phyloP scores from a whole-genome alignment of 2,329 filamentous ascomycete species.

The Cordyceps cateniannulata region DNA sequence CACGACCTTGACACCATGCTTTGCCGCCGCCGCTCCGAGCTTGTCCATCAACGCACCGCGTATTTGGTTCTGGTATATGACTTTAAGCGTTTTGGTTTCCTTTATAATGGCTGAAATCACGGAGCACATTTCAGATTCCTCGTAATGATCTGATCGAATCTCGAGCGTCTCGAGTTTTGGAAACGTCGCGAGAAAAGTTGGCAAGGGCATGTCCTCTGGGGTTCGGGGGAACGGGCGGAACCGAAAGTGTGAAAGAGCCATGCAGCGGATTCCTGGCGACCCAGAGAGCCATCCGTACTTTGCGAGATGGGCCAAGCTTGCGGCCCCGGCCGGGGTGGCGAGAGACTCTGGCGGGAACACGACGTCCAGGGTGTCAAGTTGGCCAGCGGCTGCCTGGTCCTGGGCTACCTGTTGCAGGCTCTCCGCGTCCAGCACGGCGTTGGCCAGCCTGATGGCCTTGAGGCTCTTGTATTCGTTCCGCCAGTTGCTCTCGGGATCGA shows the following conservation, averaged over 20 bases:
- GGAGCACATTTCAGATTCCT: conserved; percentile 22
- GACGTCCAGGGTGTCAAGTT: conserved; percentile 29
- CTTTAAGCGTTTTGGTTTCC: conserved; percentile 23
- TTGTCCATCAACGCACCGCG: conserved; percentile 26
- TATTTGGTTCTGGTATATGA: conserved; percentile 27
- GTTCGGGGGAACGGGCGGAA: conserved; percentile 25
- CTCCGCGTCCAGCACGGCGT: conserved; percentile 20
- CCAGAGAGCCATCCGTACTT: conserved; percentile 31
- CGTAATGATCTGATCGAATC: conserved; percentile 26
- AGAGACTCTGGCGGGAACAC: conserved; percentile 26
- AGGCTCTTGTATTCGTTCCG: conserved; percentile 8
- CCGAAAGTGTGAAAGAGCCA: conserved; percentile 30
- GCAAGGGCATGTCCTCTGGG: conserved; percentile 25
- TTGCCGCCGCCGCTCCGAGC: conserved; percentile 19
- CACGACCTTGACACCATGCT: conserved; percentile 22
- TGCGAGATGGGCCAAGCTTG: conserved; percentile 24
- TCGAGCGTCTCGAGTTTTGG: conserved; percentile 31
- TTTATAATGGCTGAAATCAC: conserved; percentile 26
- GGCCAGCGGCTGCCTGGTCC: conserved; percentile 21
- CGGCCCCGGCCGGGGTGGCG: conserved; percentile 19
- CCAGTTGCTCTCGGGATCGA: conserved; percentile 2
- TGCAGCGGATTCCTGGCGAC: conserved; percentile 24
- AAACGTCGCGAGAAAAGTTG: conserved; percentile 29
- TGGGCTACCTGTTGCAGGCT: conserved; percentile 21
- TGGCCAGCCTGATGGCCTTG: conserved; percentile 21